phyloP scores from a whole-genome alignment of 169 alveolate species.

The Plasmodium fragile region DNA sequence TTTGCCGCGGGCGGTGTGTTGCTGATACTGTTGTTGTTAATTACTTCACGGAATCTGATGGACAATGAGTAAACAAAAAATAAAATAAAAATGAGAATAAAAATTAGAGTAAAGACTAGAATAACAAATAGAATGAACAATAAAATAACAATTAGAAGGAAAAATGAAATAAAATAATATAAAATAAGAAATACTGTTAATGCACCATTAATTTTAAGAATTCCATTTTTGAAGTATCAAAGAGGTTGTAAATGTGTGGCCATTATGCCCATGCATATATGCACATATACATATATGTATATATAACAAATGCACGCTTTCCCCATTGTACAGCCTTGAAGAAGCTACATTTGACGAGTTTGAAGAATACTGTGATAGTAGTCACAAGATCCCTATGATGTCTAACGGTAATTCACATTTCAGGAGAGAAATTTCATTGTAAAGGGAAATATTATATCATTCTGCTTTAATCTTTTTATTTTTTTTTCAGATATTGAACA shows the following conservation, averaged over 20 bases:
- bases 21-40: background rate
- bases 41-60: background rate
- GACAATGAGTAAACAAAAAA: background rate
- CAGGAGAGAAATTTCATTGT: background rate
- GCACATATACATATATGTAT: background rate
- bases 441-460: background rate
- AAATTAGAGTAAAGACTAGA: too few relatives aligned
- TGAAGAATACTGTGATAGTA: background rate
- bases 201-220: background rate
- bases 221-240: background rate
- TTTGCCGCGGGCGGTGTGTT: background rate
- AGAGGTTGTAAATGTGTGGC: background rate
- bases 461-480: background rate
- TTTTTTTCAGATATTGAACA: background rate
- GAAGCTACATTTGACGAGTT: constrained; percentile 2
- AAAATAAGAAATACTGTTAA: background rate
- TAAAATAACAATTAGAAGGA: too few relatives aligned
- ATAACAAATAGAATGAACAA: too few relatives aligned
- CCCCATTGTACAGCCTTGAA: background rate
- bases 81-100: background rate
- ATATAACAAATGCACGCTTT: background rate
- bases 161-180: background rate
- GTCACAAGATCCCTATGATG: background rate
- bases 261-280: background rate
- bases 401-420: background rate